Percentiles rank a stretch among this genome's conserved stretches.
Evolutionary conservation across 1,139 yeast species (phyloP).

Genomic region (Hemisphaericaspora xylofermentans): DNA sequence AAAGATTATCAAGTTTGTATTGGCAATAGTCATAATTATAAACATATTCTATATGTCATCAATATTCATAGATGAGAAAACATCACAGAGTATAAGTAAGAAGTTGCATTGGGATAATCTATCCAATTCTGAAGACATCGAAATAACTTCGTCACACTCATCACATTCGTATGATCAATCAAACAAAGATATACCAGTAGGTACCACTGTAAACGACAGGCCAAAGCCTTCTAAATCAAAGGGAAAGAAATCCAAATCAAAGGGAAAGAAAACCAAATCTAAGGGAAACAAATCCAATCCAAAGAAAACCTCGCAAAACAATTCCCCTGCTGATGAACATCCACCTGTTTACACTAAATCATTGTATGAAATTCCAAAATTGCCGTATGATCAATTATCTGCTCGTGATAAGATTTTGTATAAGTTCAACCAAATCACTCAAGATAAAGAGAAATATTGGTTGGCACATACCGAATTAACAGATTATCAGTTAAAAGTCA

Average conservation of each 20-base stretch:
- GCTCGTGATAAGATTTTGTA: slow-evolving; percentile 21
- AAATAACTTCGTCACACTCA: background rate
- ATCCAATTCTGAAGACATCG: background rate
- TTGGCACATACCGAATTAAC: slow-evolving; percentile 29
- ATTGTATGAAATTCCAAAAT: slow-evolving; percentile 17
- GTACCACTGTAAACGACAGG: slow-evolving; percentile 1
- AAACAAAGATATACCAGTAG: slow-evolving; percentile 3
- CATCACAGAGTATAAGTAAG: slow-evolving; percentile 8
- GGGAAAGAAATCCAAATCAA: background rate
- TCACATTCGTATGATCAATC: background rate
- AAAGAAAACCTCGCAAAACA: slow-evolving; percentile 1
- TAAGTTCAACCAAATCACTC: slow-evolving; percentile 16
- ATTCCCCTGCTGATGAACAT: slow-evolving; percentile 1
- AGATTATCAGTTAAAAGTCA: slow-evolving; percentile 22
- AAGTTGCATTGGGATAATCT: slow-evolving; percentile 2
- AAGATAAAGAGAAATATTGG: slow-evolving; percentile 24
- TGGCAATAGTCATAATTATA: slow-evolving; percentile 20
- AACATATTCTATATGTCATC: slow-evolving; percentile 22
- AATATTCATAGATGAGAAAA: slow-evolving; percentile 18
- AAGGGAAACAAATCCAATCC: slow-evolving; percentile 1
- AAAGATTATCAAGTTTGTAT: slow-evolving; percentile 18
- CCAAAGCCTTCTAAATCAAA: no score
- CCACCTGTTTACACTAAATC: slow-evolving; percentile 11
- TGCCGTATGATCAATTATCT: slow-evolving; percentile 18
- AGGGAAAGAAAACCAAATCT: background rate